These are phyloP conservation scores for Apiotrichum mycotoxinovorans DNA, from an alignment of 1,284 basidiomycete genomes.

Conservation along the genomic window DNA sequence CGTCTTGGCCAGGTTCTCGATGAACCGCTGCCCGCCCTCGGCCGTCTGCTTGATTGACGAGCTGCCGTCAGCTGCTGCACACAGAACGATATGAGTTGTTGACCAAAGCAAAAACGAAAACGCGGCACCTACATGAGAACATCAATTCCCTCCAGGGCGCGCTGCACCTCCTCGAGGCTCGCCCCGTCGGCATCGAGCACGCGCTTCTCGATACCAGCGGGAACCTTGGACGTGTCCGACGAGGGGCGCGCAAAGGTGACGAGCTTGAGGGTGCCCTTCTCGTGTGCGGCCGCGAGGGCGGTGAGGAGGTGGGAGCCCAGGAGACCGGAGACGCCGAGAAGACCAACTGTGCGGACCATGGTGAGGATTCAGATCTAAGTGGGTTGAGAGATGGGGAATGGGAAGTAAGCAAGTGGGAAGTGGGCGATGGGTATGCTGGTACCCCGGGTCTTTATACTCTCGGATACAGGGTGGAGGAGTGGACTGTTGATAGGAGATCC, in stretches of 20 bases:
- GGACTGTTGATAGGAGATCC: no score
- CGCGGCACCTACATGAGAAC: slow-evolving; percentile 8
- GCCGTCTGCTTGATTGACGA: background rate
- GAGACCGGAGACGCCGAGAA: slow-evolving; percentile 7
- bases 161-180: background rate
- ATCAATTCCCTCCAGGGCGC: slow-evolving; percentile 6
- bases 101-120: background rate
- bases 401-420: no score
- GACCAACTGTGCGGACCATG: slow-evolving; percentile 10
- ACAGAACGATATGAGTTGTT: background rate
- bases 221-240: background rate
- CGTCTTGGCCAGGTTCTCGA: background rate
- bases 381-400: no score
- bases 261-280: background rate
- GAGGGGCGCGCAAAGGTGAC: slow-evolving; percentile 2
- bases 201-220: slow-evolving; percentile 4
- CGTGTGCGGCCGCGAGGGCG: background rate
- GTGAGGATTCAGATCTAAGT: no score
- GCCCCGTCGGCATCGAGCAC: slow-evolving; percentile 6
- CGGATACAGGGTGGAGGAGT: no score
- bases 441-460: no score
- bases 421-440: no score
- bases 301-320: slow-evolving; percentile 6
- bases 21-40: background rate
- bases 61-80: background rate